These are phyloP conservation scores for Pleurotus cornucopiae DNA, from an alignment of 768 basidiomycete species.

Conservation along the genomic window DNA sequence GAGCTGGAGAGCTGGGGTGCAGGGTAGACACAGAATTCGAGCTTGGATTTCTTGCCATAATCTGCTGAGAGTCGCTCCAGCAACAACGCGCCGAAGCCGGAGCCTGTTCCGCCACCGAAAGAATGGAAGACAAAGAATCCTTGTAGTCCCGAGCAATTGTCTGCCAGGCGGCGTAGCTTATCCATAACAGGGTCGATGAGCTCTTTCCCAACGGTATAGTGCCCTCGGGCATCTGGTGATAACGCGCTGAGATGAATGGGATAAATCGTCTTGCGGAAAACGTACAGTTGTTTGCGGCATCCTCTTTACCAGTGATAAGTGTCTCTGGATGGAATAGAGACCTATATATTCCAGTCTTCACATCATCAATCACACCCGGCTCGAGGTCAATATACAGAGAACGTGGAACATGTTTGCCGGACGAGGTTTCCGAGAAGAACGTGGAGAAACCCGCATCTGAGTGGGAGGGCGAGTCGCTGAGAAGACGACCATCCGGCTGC, in stretches of 20 bases:
- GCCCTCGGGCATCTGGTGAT: constrained; percentile 85
- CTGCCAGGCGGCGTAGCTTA: constrained; percentile 89
- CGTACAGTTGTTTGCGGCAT: constrained; percentile 98
- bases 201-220: constrained; percentile 98
- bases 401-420: constrained; percentile 93
- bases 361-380: constrained; percentile 93
- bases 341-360: constrained; percentile 88
- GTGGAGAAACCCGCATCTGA: constrained; percentile 91
- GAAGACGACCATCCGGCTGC: constrained; percentile 89
- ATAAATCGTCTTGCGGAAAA: constrained; percentile 10
- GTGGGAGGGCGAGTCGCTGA: constrained; percentile 61
- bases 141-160: constrained; percentile 95
- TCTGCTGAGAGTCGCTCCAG: constrained; percentile 94
- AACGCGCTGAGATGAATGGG: constrained; percentile 10
- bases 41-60: constrained; percentile 98
- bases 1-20: constrained; percentile 91
- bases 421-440: constrained; percentile 94
- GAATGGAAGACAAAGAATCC: constrained; percentile 99
- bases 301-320: constrained; percentile 96
- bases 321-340: constrained; percentile 97
- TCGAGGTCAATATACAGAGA: constrained; percentile 96
- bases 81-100: constrained; percentile 94
- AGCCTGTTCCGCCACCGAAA: constrained; percentile 98
- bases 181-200: constrained; percentile 96
- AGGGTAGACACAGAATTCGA: constrained; percentile 97